Percentiles rank a stretch among this genome's conserved stretches.
Conservation (phyloP, 352 stramenopile species). For the Discostella stelligera region DNA sequence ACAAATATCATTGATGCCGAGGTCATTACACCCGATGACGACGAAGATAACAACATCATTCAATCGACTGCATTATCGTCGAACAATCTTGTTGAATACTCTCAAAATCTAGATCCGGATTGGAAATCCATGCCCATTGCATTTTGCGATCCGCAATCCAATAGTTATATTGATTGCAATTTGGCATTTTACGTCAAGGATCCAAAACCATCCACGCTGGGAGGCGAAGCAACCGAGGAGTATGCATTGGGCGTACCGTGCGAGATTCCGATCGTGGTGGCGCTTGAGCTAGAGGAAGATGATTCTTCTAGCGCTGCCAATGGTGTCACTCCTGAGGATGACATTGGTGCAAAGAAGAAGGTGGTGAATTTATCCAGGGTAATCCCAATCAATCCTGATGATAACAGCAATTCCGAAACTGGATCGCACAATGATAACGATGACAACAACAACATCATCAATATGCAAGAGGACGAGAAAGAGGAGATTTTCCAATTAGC, state of each 20-base stretch:
- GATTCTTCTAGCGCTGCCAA: background rate
- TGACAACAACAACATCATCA: background rate
- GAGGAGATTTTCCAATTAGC: conserved; percentile 52
- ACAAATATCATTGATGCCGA: conserved; percentile 49
- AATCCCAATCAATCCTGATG: conserved; percentile 45
- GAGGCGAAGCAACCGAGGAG: conserved; percentile 35
- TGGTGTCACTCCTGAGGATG: background rate
- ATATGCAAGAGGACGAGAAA: conserved; percentile 38
- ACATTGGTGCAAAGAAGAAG: conserved; percentile 4
- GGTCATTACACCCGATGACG: conserved; percentile 26
- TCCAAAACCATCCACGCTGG: background rate
- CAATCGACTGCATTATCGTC: background rate
- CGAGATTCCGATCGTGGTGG: conserved; percentile 75
- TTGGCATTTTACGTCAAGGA: conserved; percentile 50
- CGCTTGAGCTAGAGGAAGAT: conserved; percentile 65
- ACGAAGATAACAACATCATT: background rate
- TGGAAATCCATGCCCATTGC: conserved; percentile 62
- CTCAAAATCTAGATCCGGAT: conserved; percentile 50
- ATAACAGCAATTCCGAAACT: background rate
- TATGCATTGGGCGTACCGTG: conserved; percentile 78
- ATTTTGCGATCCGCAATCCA: conserved; percentile 64
- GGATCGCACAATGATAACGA: background rate
- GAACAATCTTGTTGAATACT: conserved; percentile 40
- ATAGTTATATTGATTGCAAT: conserved; percentile 80
- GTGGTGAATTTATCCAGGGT: conserved; percentile 44